Evolutionary conservation across 2,329 filamentous ascomycete genomes (phyloP).

Genomic region (Xylariaceae sp.): DNA sequence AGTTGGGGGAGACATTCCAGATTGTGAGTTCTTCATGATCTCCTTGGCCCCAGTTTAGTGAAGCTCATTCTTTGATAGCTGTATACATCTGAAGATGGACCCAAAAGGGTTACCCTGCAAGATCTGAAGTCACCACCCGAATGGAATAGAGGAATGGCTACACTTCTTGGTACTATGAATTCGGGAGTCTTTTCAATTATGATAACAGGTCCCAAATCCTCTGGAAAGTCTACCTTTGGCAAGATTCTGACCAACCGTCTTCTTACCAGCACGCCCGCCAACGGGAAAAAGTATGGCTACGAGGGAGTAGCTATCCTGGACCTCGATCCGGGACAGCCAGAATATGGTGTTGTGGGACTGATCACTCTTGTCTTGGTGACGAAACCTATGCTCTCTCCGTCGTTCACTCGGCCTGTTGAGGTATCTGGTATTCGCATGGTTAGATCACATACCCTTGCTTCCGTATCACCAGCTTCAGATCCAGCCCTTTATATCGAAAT

Average conservation of each 20-base stretch:
- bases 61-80: constrained; percentile 50
- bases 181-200: constrained; percentile 53
- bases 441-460: constrained; percentile 70
- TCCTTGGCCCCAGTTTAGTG: not conserved
- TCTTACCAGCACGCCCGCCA: constrained; percentile 53
- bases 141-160: constrained; percentile 66
- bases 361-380: constrained; percentile 69
- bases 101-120: constrained; percentile 56
- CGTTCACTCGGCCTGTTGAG: constrained; percentile 65
- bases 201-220: constrained; percentile 72
- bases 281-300: constrained; percentile 32
- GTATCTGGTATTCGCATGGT: constrained; percentile 50
- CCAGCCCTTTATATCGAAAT: constrained; percentile 71
- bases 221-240: constrained; percentile 78
- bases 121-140: constrained; percentile 62
- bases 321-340: constrained; percentile 78
- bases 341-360: constrained; percentile 73
- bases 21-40: constrained; percentile 49
- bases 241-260: constrained; percentile 70
- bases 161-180: constrained; percentile 47
- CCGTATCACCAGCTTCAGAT: constrained; percentile 68
- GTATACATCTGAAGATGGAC: constrained; percentile 58
- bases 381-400: constrained; percentile 66
- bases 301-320: constrained; percentile 67
- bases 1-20: constrained; percentile 49